A percentile compares a stretch with the other conserved stretches of the same genome.
phyloP scores from a whole-genome alignment of 306 rosid species.

The Prosopis cineraria region DNA sequence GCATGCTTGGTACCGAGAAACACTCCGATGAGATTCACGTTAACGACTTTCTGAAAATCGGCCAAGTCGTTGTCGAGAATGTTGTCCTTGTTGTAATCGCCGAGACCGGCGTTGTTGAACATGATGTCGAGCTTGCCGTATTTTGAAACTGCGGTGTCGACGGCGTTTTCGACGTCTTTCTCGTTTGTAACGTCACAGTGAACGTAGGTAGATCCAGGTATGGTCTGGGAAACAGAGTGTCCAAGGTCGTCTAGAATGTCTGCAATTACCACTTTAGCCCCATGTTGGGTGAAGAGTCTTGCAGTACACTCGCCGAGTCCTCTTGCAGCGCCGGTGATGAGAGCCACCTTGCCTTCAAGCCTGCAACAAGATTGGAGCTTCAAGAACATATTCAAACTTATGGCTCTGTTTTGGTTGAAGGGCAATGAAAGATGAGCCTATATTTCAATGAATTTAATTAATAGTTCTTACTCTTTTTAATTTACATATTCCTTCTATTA shows the following conservation, averaged over 20 bases:
- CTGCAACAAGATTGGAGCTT: constrained; percentile 10
- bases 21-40: constrained; percentile 41
- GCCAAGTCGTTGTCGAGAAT: constrained; percentile 31
- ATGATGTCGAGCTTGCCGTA: constrained; percentile 61
- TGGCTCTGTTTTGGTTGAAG: no score
- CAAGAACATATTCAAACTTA: no score
- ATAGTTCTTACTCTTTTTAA: no score
- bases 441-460: no score
- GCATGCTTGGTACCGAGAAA: constrained; percentile 60
- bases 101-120: constrained; percentile 55
- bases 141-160: constrained; percentile 31
- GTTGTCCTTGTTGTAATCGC: neutral
- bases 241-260: constrained; percentile 6
- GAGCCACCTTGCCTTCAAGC: constrained; percentile 63
- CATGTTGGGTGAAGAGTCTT: constrained; percentile 50
- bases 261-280: constrained; percentile 52
- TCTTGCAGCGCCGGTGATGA: constrained; percentile 57
- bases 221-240: neutral
- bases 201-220: constrained; percentile 22
- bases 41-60: constrained; percentile 40
- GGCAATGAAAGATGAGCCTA: no score
- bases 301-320: constrained; percentile 57
- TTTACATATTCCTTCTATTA: no score
- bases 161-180: constrained; percentile 35
- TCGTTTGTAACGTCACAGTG: constrained; percentile 59